Conservation (phyloP, 2,329 filamentous ascomycete genomes). For the Trichoderma gracile region DNA sequence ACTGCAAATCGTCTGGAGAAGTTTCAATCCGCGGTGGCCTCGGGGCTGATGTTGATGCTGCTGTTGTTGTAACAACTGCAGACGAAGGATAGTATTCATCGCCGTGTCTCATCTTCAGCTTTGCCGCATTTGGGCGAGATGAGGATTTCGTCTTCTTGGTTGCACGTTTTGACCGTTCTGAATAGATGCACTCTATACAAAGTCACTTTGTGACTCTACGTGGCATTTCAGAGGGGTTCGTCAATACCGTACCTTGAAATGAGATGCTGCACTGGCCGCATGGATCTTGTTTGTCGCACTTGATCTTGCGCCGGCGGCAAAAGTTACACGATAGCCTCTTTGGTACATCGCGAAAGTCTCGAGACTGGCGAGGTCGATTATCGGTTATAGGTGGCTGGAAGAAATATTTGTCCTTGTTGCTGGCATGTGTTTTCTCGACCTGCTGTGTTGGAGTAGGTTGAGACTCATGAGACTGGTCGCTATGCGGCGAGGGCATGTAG, state of each 20-base stretch:
- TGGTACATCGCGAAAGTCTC: not conserved
- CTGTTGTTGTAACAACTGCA: not conserved
- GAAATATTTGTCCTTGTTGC: not conserved
- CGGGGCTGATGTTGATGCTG: not conserved
- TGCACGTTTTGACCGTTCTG: not conserved
- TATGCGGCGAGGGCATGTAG: not conserved
- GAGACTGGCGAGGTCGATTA: not conserved
- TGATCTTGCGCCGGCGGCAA: not conserved
- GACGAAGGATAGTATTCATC: not conserved
- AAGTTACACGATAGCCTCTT: slow-evolving; percentile 9
- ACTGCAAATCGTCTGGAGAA: not conserved
- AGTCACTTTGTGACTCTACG: not conserved
- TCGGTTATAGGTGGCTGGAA: slow-evolving; percentile 2
- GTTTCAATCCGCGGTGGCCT: not conserved
- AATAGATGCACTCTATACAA: not conserved
- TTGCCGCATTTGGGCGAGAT: not conserved
- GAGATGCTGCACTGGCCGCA: slow-evolving; percentile 13
- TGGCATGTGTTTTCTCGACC: not conserved
- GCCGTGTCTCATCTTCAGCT: not conserved
- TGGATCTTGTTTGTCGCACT: slow-evolving; percentile 8
- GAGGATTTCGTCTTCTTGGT: not conserved
- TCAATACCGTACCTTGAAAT: not conserved
- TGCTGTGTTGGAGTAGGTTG: not conserved
- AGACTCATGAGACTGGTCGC: too few relatives aligned
- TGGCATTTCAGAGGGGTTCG: not conserved